Base-by-base conservation (phyloP, 2,329 filamentous ascomycete species). In the Claviceps pazoutovae region DNA sequence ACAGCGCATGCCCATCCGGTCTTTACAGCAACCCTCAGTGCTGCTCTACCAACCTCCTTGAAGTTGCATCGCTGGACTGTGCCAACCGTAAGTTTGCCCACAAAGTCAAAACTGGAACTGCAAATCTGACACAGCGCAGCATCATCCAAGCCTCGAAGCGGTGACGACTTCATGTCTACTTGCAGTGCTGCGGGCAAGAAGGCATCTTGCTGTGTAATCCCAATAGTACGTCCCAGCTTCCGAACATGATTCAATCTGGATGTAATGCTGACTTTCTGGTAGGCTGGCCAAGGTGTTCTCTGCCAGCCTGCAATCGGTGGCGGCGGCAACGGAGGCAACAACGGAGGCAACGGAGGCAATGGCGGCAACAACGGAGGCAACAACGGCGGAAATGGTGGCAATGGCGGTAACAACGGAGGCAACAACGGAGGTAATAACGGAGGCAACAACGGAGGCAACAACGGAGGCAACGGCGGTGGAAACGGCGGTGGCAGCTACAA, bases 21-120 rank as follows among this genome's bases (percentile, higher is more conserved):
- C 59, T 62, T 9, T 59, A 57, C 39, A 54, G 58, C 51, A 66
- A 56, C 41, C 59, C 70, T 4, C 65, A 68, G 48, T 78, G 74
- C 67, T 78, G 74, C 59, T 67, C 70, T 5, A 70, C 69, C 48
- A 67, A 76, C 55, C 64, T 76, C 36, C 66, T 76, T 30, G 68
- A 71, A 56, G 55, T 76, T 53, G 68, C 68, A 19, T 68, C 71
- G 59, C 62, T 77, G 42, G 61, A 75, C 62, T 78, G 74, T 63
- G 17, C 13, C 2, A 42, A 23, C 17, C 55, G 56, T 57, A 51
- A 50, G 56, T 42, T 17, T 26, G 2, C 4, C 3, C 26, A 30
- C 8, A 30, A 30, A 30, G 6, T 0, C 23, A 26, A 37, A 30
- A 30, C 13, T 13, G 5, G 2, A 26, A 36, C 43, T 1, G 9